Evolutionary conservation across 495 filamentous ascomycete genomes (phyloP), one percentile per base, ranked within the genome.

Genomic region (Aspergillus heteromorphus): DNA sequence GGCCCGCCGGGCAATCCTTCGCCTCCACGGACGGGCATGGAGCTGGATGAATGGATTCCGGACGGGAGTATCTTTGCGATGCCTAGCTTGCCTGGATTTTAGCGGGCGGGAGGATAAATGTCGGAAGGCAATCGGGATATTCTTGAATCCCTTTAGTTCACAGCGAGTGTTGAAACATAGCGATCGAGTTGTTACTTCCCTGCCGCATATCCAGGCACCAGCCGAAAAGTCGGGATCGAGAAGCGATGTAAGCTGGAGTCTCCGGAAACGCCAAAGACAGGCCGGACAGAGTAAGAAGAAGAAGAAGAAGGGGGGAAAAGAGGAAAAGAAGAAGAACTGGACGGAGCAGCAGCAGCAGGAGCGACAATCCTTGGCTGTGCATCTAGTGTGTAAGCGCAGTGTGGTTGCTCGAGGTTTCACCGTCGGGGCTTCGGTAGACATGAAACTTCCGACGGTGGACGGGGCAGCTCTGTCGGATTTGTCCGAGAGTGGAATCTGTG

Each of bases 31-130:
- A 60, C 65, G 18, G 61, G 66, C 23, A 67, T 73, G 64, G 70
- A 72, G 38, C 23, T 73, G 27, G 70, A 73, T 55, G 70, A 65
- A 0, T 73, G 70, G 70, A 47, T 72, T 41, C 65, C 70, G 9
- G 65, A 68, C 40, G 67, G 67, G 14, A 68, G 63, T 51, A 59
- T 73, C 3, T 72, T 61, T 51, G 69, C 65, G 9, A 61, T 69
- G 63, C 64, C 63, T 14, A 61, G 58, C 21, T 56, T 73, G 54
- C 68, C 70, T 48, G 68, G 65, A n/a, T 65, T 70, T 51, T 73
- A 27, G 16, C 4, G 7, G 34, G 38, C 9, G 20, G 29, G 16
- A 47, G 43, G 14, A 21, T 8, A n/a, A 45, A 23, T 14, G 6
- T 21, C 23, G 1, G 27, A 3, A n/a, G 29, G 34, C 34, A 38